Evolutionary conservation across 2,329 filamentous ascomycete genomes (phyloP), one percentile per base, ranked within the genome.

Genomic region (Colletotrichum sansevieriae): DNA sequence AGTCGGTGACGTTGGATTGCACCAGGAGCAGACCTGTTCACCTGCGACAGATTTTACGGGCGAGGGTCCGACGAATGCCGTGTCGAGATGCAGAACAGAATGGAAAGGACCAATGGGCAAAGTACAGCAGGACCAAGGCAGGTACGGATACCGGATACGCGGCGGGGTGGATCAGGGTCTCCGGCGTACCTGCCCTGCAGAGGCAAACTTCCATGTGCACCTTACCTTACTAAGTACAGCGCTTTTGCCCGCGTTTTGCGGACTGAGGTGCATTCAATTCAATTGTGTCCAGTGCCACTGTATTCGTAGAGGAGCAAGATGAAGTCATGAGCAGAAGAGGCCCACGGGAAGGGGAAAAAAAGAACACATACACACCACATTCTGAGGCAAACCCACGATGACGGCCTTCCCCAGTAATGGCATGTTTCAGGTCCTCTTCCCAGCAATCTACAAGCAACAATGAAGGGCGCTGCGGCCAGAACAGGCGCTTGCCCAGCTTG

Each of bases 401-500:
- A 59, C 65, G n/a, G 18, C 61, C 65, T 43, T 65, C 47, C 61
- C 62, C 61, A 65, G 61, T 55, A 35, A 35, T 43, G 12, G 41
- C 52, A 46, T 41, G 65, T 68, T 68, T 68, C 65, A 68, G 61
- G 61, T 65, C n/a, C 22, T 58, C 46, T 65, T 13, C 10, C 39
- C 39, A 65, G 55, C 39, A 68, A 68, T 68, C 20, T 60, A 68
- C 61, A 68, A 59, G 54, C 65, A 58, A 59, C 62, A 60, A 65
- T 55, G 33, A 59, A 68, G 61, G 61, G 46, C 47, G 52, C 58
- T 46, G 57, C 63, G 12, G 57, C 20, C 41, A 35, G 25, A 37
- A 15, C 22, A 41, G 12, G 35, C 55, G 18, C 39, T 35, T 46
- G 35, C 29, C 52, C 52, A 52, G 29, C 39, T 43, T 33, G 22